These are phyloP conservation scores for Alternaria triticina DNA, from an alignment of 2,329 filamentous ascomycete genomes.

Conservation along the genomic window DNA sequence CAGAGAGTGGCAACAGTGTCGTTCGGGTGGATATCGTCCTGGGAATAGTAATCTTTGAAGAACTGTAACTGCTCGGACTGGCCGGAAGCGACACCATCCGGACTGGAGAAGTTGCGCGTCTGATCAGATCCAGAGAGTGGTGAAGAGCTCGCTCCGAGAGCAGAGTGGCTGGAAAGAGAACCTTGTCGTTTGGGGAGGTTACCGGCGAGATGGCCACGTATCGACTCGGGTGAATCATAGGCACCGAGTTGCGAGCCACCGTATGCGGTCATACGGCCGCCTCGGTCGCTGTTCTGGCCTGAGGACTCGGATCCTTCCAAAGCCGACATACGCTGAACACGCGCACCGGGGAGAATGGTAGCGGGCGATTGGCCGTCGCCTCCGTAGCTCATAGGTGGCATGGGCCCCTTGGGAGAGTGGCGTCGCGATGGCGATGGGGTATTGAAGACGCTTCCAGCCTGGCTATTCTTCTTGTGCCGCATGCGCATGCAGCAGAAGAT, in stretches of 20 bases:
- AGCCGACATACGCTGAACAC: conserved; percentile 95
- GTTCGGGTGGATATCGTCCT: conserved; percentile 91
- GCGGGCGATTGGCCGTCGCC: conserved; percentile 48
- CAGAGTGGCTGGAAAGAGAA: conserved; percentile 87
- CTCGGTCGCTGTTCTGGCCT: conserved; percentile 52
- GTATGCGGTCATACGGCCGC: conserved; percentile 30
- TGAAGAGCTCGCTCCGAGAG: conserved; percentile 72
- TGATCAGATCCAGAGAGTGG: conserved; percentile 61
- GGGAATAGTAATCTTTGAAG: conserved; percentile 99
- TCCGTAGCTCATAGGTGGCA: conserved; percentile 52
- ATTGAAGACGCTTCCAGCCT: conserved; percentile 81
- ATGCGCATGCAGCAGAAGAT: conserved; percentile 64
- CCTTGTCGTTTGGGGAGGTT: conserved; percentile 72
- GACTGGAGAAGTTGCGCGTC: conserved; percentile 78
- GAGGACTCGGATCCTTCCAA: conserved; percentile 73
- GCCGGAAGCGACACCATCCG: conserved; percentile 80
- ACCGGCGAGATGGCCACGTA: conserved; percentile 50
- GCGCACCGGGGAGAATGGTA: conserved; percentile 76
- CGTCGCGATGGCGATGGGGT: conserved; percentile 75
- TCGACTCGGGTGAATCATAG: conserved; percentile 72
- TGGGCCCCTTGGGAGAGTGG: conserved; percentile 32
- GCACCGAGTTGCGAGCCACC: conserved; percentile 31
- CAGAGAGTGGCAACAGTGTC: conserved; percentile 91
- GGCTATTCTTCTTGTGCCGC: conserved; percentile 63
- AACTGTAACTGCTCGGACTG: conserved; percentile 95